Evolutionary conservation across 2,329 filamentous ascomycete species (phyloP), one percentile per base, ranked within the genome.

Genomic region (Stagonosporopsis cucurbitacearum): DNA sequence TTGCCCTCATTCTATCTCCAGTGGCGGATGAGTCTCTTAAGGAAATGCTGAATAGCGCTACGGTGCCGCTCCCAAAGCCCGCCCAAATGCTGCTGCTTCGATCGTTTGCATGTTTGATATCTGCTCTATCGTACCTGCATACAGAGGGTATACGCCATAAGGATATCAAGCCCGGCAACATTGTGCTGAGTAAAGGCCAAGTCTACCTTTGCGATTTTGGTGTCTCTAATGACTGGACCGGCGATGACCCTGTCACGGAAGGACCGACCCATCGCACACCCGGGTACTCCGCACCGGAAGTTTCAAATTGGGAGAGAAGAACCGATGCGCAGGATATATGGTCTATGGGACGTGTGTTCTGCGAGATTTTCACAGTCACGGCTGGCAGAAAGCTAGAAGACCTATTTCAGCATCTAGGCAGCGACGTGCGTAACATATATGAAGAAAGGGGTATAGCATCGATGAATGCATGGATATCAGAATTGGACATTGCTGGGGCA

Each of bases 281-380:
- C 6, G 43, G 43, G 2, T 46, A 46, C 7, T 46, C 30, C 9
- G 19, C 43, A 6, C 43, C 43, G 13, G 43, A 46, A 35, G 43
- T 46, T 1, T 22, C 22, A 13, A 35, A 22, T 13, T 25, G 25
- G 5, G 20, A 36, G 4, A 19, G 22, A 25, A 19, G 43, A 8
- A 46, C 33, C 22, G 30, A 46, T 36, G 43, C 43, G 4, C 33
- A 30, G 9, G 43, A 46, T 23, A 22, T 46, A 0, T 46, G 43
- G 43, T 36, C 43, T 25, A 36, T 46, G 43, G 43, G 43, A 13
- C 43, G 43, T 6, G 43, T 46, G 2, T 36, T 46, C 15, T 46
- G 43, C 32, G 43, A 46, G 19, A 46, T 46, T 3, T 23, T 46
- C 67, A 36, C 43, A 7, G 43, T 46, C 15, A 11, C n/a, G 11